These are phyloP conservation scores for Talaromyces sp. DNA, from an alignment of 2,329 filamentous ascomycete genomes.

Conservation along the genomic window DNA sequence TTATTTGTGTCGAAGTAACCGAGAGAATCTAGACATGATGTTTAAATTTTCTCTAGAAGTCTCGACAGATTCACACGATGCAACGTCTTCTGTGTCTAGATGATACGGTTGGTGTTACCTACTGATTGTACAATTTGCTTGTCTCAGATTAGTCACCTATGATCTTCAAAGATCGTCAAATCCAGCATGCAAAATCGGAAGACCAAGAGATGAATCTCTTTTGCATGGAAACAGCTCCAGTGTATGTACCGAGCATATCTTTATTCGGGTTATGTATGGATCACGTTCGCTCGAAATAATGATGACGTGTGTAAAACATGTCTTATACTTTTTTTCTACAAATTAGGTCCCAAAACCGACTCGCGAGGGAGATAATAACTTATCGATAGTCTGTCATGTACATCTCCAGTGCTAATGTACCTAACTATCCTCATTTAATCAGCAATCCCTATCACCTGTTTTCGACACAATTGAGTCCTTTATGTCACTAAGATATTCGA, in stretches of 20 bases:
- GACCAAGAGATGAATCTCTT: background rate
- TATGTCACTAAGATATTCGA: background rate
- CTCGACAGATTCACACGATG: background rate
- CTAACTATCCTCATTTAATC: background rate
- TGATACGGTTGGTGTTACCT: background rate
- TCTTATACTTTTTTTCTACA: background rate
- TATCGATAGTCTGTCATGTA: background rate
- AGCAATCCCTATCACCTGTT: background rate
- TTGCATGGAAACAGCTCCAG: background rate
- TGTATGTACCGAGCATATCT: background rate
- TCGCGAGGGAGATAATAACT: background rate
- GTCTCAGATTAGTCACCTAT: background rate
- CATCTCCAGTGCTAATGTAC: background rate
- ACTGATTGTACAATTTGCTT: background rate
- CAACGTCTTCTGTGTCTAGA: background rate
- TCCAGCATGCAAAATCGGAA: background rate
- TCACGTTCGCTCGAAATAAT: background rate
- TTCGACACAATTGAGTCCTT: background rate
- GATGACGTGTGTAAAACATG: background rate
- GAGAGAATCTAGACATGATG: background rate
- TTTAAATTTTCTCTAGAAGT: background rate
- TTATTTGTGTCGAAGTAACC: background rate
- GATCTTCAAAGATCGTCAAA: conserved; percentile 1
- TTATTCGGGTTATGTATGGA: background rate
- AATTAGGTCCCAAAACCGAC: background rate